Percentiles rank a stretch among this genome's conserved stretches.
Conservation (phyloP, 441 rosid species). For the Corymbia citriodora region DNA sequence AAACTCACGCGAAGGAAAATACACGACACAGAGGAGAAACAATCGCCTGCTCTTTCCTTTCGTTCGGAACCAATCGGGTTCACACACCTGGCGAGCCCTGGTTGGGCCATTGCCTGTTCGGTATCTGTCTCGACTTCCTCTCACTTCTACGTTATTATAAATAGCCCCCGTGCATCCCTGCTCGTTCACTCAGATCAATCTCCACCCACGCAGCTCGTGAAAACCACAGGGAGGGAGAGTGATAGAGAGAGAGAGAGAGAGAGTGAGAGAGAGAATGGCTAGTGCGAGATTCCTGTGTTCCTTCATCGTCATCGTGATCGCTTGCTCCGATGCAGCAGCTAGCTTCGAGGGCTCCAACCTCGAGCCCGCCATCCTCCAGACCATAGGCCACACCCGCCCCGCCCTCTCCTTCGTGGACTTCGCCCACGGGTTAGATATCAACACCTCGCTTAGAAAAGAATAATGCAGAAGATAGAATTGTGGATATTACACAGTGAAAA, state of each 20-base stretch:
- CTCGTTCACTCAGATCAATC: background rate
- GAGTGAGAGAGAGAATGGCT: conserved; percentile 20
- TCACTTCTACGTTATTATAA: background rate
- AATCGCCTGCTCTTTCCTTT: background rate
- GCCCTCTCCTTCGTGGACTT: conserved; percentile 75
- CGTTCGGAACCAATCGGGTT: background rate
- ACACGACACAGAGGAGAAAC: background rate
- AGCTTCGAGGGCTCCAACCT: conserved; percentile 51
- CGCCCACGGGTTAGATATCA: conserved; percentile 40
- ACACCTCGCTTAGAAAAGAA: background rate
- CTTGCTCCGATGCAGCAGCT: conserved; percentile 22
- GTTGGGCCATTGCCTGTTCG: background rate
- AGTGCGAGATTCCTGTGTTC: conserved; percentile 1
- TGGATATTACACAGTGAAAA: background rate
- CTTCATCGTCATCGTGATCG: conserved; percentile 9
- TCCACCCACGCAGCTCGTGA: background rate
- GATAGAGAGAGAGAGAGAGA: background rate
- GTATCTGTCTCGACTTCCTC: background rate
- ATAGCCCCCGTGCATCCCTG: background rate
- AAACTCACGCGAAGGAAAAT: no score
- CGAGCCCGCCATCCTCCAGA: conserved; percentile 46
- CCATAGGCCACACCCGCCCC: conserved; percentile 53
- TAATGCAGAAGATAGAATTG: background rate
- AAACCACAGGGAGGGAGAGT: background rate
- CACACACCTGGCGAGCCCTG: background rate